Base-by-base conservation (phyloP, 495 filamentous ascomycete species). In the Lasiosphaeria miniovina region DNA sequence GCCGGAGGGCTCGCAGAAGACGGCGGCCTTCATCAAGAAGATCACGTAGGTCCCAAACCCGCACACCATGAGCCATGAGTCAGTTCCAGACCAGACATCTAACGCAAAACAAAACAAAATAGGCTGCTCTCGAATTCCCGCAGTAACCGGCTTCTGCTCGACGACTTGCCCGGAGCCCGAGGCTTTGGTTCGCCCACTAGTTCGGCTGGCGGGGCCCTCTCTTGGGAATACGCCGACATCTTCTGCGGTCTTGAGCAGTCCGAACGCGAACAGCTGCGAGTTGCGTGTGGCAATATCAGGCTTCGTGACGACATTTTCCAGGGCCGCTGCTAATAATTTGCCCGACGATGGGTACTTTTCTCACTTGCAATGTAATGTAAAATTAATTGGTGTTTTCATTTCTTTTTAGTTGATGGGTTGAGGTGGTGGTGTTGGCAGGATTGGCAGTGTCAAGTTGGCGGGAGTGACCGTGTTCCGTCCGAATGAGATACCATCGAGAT, bases 11-110 rank as follows among this genome's bases (percentile, higher is more conserved):
- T 54, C 41, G 54, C 8, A 57, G 31, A 9, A 15, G 11, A 43
- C 31, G 3, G 57, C 32, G 48, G 48, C 57, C 10, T 69, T 66
- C n/a, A 54, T 63, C 43, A 52, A 58, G 7, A 58, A 52, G 6
- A 52, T 69, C 8, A 48, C 33, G 67, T 69, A 55, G 66, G 66
- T 38, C 14, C 43, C 43, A 46, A n/a, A 46, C 43, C 43, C 15
- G 24, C 24, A 24, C 24, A 24, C 24, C 24, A 24, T 24, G 24
- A 24, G 24, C 24, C 24, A 24, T 2, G 24, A 24, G 24, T 24
- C 24, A 2, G 24, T 24, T 24, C 24, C 43, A 46, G 15, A n/a
- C 43, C 15, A 4, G 7, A n/a, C 12, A n/a, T 46, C 43, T 46
- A 14, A 46, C 15, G 11, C 15, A 14, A 14, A 5, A n/a, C 15